phyloP scores from a whole-genome alignment of 345 rosid genomes.

The Salix viminalis region DNA sequence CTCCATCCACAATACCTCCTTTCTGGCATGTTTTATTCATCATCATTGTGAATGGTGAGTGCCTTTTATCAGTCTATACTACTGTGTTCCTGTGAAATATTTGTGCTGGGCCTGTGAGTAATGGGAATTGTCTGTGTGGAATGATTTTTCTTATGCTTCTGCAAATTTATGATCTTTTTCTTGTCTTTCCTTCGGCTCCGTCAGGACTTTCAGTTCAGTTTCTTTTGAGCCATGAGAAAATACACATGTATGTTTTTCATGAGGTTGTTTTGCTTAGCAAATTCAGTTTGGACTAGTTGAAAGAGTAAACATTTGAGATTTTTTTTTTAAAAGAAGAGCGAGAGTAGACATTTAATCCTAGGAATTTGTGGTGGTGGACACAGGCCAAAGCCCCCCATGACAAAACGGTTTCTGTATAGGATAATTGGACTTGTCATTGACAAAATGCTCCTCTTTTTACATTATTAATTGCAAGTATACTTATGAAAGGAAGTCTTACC shows the following conservation, averaged over 20 bases:
- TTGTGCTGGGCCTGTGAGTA: neutral
- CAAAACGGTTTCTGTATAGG: neutral
- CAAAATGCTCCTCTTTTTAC: neutral
- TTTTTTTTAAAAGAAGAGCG: too few species aligned
- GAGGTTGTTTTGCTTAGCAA: neutral
- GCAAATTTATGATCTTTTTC: neutral
- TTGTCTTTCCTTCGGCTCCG: neutral
- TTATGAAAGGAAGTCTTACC: neutral
- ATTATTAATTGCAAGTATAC: neutral
- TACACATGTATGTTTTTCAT: neutral
- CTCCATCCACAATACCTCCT: slow-evolving; percentile 48
- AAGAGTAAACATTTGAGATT: neutral
- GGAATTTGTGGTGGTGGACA: too few species aligned
- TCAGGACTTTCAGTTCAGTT: neutral
- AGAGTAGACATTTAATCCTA: too few species aligned
- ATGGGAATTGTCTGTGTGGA: neutral
- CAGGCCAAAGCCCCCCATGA: too few species aligned
- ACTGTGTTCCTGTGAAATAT: neutral
- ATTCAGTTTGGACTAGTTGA: neutral
- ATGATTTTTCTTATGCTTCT: neutral
- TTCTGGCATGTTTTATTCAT: slow-evolving; percentile 62
- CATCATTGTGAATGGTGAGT: slow-evolving; percentile 53
- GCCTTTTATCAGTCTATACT: neutral
- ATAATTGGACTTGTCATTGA: too few species aligned
- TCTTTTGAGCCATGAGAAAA: neutral